Base-by-base conservation (phyloP, 768 basidiomycete species). In the Lanmaoa rubissima region DNA sequence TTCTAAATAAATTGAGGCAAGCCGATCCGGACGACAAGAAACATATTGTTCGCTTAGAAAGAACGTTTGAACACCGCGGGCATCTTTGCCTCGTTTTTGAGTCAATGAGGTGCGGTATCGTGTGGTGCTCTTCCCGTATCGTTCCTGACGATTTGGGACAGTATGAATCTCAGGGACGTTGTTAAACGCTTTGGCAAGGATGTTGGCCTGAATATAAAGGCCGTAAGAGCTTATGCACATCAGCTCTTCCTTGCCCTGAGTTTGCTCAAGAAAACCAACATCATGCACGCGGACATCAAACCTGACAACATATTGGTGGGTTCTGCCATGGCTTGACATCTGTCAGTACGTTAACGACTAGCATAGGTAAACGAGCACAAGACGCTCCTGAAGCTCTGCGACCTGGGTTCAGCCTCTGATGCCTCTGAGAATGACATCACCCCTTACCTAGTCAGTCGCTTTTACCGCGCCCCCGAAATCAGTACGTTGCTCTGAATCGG, bases 271-370 rank as follows among this genome's bases (percentile, higher is more conserved):
- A 98, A 98, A 75, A 82, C 86, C 57, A 93, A 90, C 61, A 85
- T 98, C 57, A 97, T 98, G 84, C 97, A 99, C 66, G 97, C 97
- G 8, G 97, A 99, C 69, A 92, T 99, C 70, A 98, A 98, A 73
- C 97, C 97, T 19, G 97, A 98, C 71, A 98, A 98, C 69, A 96
- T 99, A 42, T 72, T 98, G 66, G 95, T 94, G 60, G 34, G 87
- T 80, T 36, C 46, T 17, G n/a, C 55, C 32, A 11, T 51, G 21
- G 3, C 38, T 56, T 62, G 45, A 39, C 53, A 42, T 39, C 49
- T 65, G 56, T 58, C 62, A 53, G 51, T 57, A 55, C 44, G 53
- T 58, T 60, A 41, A 63, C 50, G 16, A 48, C 55, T 21, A 41
- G 31, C 44, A 32, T 52, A 98, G 94, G 94, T 98, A 32, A 97